Conservation (phyloP, 2,329 filamentous ascomycete species). For the Coleophoma cylindrospora region DNA sequence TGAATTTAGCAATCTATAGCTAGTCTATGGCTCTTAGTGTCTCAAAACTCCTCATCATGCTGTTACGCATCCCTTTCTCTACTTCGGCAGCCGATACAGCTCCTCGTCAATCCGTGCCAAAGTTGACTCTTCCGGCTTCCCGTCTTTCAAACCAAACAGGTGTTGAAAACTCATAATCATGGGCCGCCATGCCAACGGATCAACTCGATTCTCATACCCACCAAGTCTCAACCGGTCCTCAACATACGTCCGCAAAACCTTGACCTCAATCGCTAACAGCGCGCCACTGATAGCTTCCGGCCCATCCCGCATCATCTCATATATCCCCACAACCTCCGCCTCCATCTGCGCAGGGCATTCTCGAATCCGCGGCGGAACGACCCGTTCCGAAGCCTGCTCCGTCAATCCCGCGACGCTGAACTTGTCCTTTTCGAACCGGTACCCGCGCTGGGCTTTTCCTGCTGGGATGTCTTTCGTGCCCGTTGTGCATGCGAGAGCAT, state of each 20-base stretch:
- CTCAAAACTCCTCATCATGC: no score
- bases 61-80: not conserved
- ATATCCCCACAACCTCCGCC: constrained; percentile 27
- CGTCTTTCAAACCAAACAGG: constrained; percentile 31
- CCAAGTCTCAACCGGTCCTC: constrained; percentile 26
- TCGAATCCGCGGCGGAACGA: constrained; percentile 28
- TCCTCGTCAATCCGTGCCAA: constrained; percentile 27
- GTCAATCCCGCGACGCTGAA: constrained; percentile 29
- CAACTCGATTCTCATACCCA: constrained; percentile 32
- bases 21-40: no score
- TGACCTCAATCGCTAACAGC: constrained; percentile 28
- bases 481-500: constrained; percentile 10
- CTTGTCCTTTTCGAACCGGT: constrained; percentile 32
- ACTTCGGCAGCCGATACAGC: constrained; percentile 14
- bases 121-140: constrained; percentile 17
- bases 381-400: constrained; percentile 26
- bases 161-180: constrained; percentile 39
- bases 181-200: constrained; percentile 36
- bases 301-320: constrained; percentile 28
- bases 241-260: constrained; percentile 30
- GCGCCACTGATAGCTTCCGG: constrained; percentile 20
- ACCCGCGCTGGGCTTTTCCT: constrained; percentile 6
- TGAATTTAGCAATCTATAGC: no score
- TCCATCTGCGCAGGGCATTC: constrained; percentile 40
- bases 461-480: constrained; percentile 2